These are phyloP conservation scores for Candida koratica DNA, from an alignment of 805 yeast genomes.

Conservation along the genomic window DNA sequence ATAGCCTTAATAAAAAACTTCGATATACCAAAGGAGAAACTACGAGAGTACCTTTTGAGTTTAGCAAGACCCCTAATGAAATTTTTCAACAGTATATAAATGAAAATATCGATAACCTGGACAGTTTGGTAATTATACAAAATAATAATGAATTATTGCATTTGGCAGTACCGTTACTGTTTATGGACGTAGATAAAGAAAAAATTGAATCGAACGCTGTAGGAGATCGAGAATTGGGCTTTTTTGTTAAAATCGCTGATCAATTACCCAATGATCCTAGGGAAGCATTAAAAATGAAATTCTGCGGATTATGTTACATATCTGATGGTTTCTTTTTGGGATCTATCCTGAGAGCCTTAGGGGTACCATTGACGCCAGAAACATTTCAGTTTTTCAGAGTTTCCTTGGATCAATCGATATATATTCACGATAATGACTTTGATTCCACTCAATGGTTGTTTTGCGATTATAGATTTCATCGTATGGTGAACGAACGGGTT, in stretches of 20 bases:
- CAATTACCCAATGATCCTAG: slow-evolving; percentile 20
- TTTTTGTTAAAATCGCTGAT: slow-evolving; percentile 30
- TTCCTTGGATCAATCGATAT: slow-evolving; percentile 35
- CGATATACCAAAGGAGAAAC: slow-evolving; percentile 17
- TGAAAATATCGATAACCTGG: slow-evolving; percentile 13
- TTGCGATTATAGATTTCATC: slow-evolving; percentile 28
- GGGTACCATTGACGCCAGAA: slow-evolving; percentile 16
- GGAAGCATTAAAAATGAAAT: slow-evolving; percentile 6
- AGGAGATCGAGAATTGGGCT: slow-evolving; percentile 25
- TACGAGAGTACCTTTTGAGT: slow-evolving; percentile 28
- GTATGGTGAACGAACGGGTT: slow-evolving; percentile 33
- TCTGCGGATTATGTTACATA: slow-evolving; percentile 11
- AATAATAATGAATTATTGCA: slow-evolving; percentile 24
- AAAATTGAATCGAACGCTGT: slow-evolving; percentile 9
- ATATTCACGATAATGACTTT: slow-evolving; percentile 33
- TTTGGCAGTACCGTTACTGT: slow-evolving; percentile 26
- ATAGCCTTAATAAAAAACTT: slow-evolving; percentile 14
- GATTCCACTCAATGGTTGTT: slow-evolving; percentile 36
- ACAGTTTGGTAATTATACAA: slow-evolving; percentile 12
- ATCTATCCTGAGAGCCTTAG: slow-evolving; percentile 24
- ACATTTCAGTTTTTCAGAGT: slow-evolving; percentile 30
- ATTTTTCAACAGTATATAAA: slow-evolving; percentile 21
- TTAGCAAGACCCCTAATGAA: slow-evolving; percentile 22
- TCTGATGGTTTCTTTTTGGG: slow-evolving; percentile 34
- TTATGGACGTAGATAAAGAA: slow-evolving; percentile 9